Conservation (phyloP, 2,329 filamentous ascomycete species). For the Zasmidium angulare region DNA sequence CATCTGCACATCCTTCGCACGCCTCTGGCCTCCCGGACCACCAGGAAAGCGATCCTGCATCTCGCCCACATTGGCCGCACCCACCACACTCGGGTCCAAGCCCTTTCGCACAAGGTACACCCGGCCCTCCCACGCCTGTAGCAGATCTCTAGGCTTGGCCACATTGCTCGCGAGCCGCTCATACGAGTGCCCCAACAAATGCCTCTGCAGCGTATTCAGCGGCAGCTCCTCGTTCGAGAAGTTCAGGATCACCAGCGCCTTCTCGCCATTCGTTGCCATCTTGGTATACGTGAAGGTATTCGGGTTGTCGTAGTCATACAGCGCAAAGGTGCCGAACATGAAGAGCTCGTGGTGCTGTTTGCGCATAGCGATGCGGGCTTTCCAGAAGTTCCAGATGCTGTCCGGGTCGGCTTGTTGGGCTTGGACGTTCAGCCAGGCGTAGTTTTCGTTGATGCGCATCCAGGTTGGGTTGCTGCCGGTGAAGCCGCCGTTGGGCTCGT, state of each 20-base stretch:
- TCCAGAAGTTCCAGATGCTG: constrained; percentile 64
- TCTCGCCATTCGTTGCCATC: constrained; percentile 28
- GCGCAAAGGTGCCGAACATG: constrained; percentile 65
- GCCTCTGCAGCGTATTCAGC: constrained; percentile 24
- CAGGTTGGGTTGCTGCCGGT: constrained; percentile 59
- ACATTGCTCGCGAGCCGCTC: constrained; percentile 48
- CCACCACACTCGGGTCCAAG: constrained; percentile 1
- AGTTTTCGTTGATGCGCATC: constrained; percentile 69
- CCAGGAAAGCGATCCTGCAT: constrained; percentile 11
- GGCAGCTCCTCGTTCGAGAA: constrained; percentile 33
- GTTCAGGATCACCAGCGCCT: constrained; percentile 40
- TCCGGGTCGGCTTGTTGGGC: constrained; percentile 49
- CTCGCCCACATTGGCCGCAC: constrained; percentile 9
- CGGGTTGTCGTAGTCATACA: constrained; percentile 53
- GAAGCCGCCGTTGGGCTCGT: constrained; percentile 63
- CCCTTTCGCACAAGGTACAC: constrained; percentile 34
- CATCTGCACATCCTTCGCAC: background rate
- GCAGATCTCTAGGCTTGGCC: constrained; percentile 20
- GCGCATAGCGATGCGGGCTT: constrained; percentile 48
- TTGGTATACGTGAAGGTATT: constrained; percentile 54
- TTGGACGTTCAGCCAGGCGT: constrained; percentile 62
- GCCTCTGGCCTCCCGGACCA: background rate
- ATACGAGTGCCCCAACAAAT: constrained; percentile 22
- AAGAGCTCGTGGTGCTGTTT: constrained; percentile 63
- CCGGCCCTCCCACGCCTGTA: constrained; percentile 40